Percentiles rank a stretch among this genome's conserved stretches.
Evolutionary conservation across 2,329 filamentous ascomycete genomes (phyloP).

Genomic region (Gnomoniopsis smithogilvyi): DNA sequence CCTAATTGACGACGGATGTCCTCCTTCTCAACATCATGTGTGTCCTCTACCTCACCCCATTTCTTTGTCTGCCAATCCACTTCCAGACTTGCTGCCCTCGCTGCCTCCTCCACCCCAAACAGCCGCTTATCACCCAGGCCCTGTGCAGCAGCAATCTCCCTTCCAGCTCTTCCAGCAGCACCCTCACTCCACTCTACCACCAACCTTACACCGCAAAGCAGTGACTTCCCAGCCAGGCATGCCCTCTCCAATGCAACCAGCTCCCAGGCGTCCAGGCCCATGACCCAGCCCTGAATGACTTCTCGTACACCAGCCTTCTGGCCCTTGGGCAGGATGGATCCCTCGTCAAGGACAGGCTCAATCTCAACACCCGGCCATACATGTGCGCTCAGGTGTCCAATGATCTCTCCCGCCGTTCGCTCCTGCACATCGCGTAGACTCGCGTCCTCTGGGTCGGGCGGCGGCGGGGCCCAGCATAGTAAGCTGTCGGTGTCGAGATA

Average conservation of each 20-base stretch:
- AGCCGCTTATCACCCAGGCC: constrained; percentile 27
- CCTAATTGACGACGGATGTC: constrained; percentile 86
- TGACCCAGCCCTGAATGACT: constrained; percentile 75
- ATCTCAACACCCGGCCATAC: constrained; percentile 86
- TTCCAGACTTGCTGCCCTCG: constrained; percentile 74
- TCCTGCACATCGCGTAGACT: constrained; percentile 72
- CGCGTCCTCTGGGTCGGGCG: constrained; percentile 43
- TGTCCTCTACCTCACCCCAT: constrained; percentile 98
- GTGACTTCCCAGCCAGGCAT: constrained; percentile 80
- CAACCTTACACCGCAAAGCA: constrained; percentile 73
- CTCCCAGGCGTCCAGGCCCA: constrained; percentile 70
- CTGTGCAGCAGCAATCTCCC: constrained; percentile 18
- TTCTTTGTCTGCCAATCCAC: constrained; percentile 84
- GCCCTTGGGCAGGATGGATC: constrained; percentile 70
- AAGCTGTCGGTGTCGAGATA: constrained; percentile 92
- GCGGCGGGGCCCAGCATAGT: constrained; percentile 76
- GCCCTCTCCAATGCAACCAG: constrained; percentile 83
- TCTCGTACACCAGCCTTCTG: constrained; percentile 75
- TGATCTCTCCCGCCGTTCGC: constrained; percentile 64
- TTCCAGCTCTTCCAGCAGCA: constrained; percentile 44
- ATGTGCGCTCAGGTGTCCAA: constrained; percentile 64
- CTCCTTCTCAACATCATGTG: constrained; percentile 92
- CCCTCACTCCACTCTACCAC: constrained; percentile 86
- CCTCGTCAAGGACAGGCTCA: constrained; percentile 71
- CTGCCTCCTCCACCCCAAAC: constrained; percentile 83